Percentiles rank a stretch among this genome's conserved stretches.
Conservation (phyloP, 306 rosid genomes). For the Cucumis sativus region Cucumber_9930_V3 NC_026657.2:2693501-2694000, state of each 20-base stretch:
- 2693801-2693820: slow-evolving; percentile 1
- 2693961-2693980: not conserved
- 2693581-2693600: not conserved
- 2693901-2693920: not conserved
- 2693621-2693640: not conserved
- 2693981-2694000: not conserved
- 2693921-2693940: not conserved
- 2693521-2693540: not conserved
- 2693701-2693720: not conserved
- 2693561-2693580: not conserved
- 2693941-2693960: not conserved
- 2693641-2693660: not conserved
- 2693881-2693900: not conserved
- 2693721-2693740: not conserved
- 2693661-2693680: not conserved
- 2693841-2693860: not conserved
- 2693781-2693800: not conserved
- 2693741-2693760: not conserved
- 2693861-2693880: not conserved
- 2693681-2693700: slow-evolving; percentile 2
- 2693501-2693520: not conserved
- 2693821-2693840: not conserved
- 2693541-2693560: not conserved
- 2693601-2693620: not conserved
- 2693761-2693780: not conserved